Conservation (phyloP, 169 alveolate genomes). For the Pseudocohnilembus persalinus region DNA sequence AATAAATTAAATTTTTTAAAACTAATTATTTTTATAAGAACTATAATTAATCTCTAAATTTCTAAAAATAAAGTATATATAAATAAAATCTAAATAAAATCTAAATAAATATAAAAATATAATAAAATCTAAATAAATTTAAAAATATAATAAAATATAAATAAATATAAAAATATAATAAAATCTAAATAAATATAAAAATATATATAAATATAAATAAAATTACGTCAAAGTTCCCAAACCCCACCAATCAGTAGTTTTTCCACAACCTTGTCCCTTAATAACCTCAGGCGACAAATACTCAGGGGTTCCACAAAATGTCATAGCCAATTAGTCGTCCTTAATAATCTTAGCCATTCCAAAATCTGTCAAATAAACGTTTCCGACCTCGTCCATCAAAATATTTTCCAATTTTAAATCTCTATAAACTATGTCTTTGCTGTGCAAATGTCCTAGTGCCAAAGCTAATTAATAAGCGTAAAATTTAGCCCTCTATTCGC, state of each 20-base stretch:
- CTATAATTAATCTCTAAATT: too few relatives aligned
- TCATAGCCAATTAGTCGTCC: conserved; percentile 64
- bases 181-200: too few relatives aligned
- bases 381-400: conserved; percentile 54
- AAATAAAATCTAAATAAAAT: background rate
- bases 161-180: too few relatives aligned
- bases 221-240: conserved; percentile 67
- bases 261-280: conserved; percentile 75
- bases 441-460: conserved; percentile 71
- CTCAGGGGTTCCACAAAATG: conserved; percentile 87
- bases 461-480: conserved; percentile 69
- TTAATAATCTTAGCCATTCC: conserved; percentile 77
- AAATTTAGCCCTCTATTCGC: conserved; percentile 71
- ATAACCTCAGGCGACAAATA: conserved; percentile 90
- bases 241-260: conserved; percentile 87
- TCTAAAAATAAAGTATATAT: too few relatives aligned
- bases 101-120: background rate
- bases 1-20: background rate
- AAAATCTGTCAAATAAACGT: conserved; percentile 73
- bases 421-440: conserved; percentile 70
- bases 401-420: conserved; percentile 82
- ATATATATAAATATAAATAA: background rate
- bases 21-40: too few relatives aligned
- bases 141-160: background rate
- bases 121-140: conserved; percentile 6